Evolutionary conservation across 2,329 filamentous ascomycete species (phyloP), one percentile per base, ranked within the genome.

Genomic region (Onygena corvina): DNA sequence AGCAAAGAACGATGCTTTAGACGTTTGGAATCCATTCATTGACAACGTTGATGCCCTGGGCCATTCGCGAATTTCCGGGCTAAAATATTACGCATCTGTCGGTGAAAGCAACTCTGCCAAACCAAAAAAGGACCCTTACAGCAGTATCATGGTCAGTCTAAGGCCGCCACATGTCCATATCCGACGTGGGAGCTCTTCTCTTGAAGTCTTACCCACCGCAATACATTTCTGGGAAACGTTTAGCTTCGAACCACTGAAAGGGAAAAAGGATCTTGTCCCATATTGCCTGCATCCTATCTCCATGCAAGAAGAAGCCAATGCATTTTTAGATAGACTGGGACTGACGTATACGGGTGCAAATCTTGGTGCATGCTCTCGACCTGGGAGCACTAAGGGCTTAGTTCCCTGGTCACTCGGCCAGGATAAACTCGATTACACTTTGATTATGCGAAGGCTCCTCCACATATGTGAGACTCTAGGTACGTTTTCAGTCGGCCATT

Each of bases 141-240:
- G 47, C 56, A 62, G 60, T 46, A 61, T 63, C 29, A 68, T 71
- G 50, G 64, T 64, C 29, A 67, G 64, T 20, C 58, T 80, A n/a
- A 62, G 63, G 12, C 62, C 73, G 1, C 76, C 76, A 2, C 72
- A 76, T 57, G 58, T 82, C 27, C 71, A 72, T 31, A 63, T 81
- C 9, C 72, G 71, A 47, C 73, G 77, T 27, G 71, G 70, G 6
- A 73, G 75, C 33, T 67, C 69, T 31, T 68, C 64, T 5, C 70
- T 78, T 60, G 76, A 79, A 53, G 64, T 78, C 46, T 65, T 79
- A 11, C 73, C 77, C 2, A 67, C 77, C 6, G 73, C 76, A 3
- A 59, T 80, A 45, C 64, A 69, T 2, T 81, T 81, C 56, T 81
- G 79, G 79, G 77, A 81, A 54, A 70, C 75, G 1, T 71, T 81